Conservation (phyloP, 2,329 filamentous ascomycete genomes). For the Lachnellula occidentalis region DNA sequence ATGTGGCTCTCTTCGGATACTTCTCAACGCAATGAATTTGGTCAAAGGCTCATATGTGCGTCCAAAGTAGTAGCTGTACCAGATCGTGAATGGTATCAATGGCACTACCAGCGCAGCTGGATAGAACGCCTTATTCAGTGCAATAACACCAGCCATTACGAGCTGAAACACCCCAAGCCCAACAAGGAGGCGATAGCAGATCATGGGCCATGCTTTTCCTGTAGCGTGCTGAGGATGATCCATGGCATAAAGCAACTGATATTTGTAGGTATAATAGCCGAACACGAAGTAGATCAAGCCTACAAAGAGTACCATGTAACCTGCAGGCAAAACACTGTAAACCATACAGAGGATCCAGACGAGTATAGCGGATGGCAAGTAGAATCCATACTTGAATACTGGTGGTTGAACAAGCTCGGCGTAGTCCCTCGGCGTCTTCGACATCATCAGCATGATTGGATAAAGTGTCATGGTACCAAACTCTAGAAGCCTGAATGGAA, state of each 20-base stretch:
- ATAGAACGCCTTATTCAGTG: constrained; percentile 66
- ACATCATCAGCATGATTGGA: constrained; percentile 69
- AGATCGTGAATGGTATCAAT: constrained; percentile 72
- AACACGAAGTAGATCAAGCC: constrained; percentile 79
- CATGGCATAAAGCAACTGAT: constrained; percentile 97
- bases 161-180: constrained; percentile 86
- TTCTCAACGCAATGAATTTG: constrained; percentile 85
- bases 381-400: constrained; percentile 93
- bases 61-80: constrained; percentile 81
- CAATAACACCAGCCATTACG: constrained; percentile 83
- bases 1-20: constrained; percentile 63
- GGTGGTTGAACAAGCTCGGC: constrained; percentile 77
- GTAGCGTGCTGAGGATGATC: constrained; percentile 93
- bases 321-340: constrained; percentile 79
- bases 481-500: constrained; percentile 86
- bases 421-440: constrained; percentile 85
- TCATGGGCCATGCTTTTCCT: constrained; percentile 92
- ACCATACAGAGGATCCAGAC: constrained; percentile 94
- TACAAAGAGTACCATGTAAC: constrained; percentile 75
- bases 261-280: constrained; percentile 90
- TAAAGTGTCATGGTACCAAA: constrained; percentile 82
- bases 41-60: constrained; percentile 82
- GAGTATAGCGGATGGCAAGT: constrained; percentile 83
- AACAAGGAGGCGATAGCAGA: constrained; percentile 84
- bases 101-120: constrained; percentile 70